Evolutionary conservation across 208 protist species (phyloP), one percentile per base, ranked within the genome.

Genomic region (Wallacemonas sp.): DNA sequence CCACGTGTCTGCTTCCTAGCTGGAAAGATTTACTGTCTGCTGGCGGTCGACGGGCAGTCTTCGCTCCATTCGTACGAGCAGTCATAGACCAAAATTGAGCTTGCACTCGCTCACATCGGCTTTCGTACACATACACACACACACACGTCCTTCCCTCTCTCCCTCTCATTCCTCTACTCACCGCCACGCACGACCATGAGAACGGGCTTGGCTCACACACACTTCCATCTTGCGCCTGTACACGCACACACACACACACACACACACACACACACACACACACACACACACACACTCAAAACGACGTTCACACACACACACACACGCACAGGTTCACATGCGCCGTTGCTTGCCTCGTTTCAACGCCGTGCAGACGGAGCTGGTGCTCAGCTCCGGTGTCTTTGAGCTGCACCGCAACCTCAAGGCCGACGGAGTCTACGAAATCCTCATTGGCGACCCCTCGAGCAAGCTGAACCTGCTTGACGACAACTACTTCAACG

Each of bases 381-480:
- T 59, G 16, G 31, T 59, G 52, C 32, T 59, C 52, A 59, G 36
- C 18, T 59, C 86, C 44, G 80, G 76, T 0, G 67, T 73, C 3
- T 90, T 90, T 62, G 44, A 77, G 33, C 45, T 90, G 4, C 61
- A 80, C 45, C 57, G 61, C 7, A 70, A 54, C 38, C 55, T 65
- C 23, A 46, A 57, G 28, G 20, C 62, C 14, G 79, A 79, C 25
- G 77, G 75, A 31, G 72, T 90, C n/a, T 73, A 74, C 28, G 80
- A 90, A 48, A 71, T 90, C 3, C 29, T 79, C 32, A 69, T 71
- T 33, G 65, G 67, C n/a, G 74, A 84, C 41, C 63, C 70, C 2
- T 72, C 77, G 38, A 77, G 50, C 25, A 82, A 84, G 70, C 50
- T 89, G 8, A 92, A 92, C 63, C 67, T 92, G 16, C 61, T 92